Percentiles rank a stretch among this genome's conserved stretches.
phyloP scores from a whole-genome alignment of 306 rosid species.

The Vachellia pachyceras region DNA sequence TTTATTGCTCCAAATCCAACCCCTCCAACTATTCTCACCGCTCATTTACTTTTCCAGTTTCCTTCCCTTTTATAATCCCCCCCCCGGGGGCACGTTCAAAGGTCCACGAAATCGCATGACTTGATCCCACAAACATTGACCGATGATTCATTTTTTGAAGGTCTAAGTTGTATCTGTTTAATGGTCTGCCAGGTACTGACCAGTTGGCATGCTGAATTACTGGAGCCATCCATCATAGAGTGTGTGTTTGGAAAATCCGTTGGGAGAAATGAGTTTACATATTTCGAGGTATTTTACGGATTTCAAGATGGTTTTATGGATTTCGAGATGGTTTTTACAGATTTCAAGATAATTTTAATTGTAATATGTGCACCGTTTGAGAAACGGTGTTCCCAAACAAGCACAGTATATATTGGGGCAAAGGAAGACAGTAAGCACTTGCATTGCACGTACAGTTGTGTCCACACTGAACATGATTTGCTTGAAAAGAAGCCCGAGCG shows the following conservation, averaged over 20 bases:
- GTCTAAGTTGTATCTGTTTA: constrained; percentile 34
- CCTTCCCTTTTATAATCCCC: not conserved
- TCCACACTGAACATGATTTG: not conserved
- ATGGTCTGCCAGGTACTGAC: constrained; percentile 40
- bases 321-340: too few species aligned
- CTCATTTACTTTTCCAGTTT: constrained; percentile 55
- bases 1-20: constrained; percentile 66
- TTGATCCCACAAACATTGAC: too few species aligned
- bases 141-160: constrained; percentile 26
- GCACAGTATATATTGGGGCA: too few species aligned
- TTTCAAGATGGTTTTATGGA: too few species aligned
- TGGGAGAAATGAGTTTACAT: too few species aligned
- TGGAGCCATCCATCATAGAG: constrained; percentile 75
- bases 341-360: too few species aligned
- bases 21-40: constrained; percentile 42
- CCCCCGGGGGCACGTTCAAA: constrained; percentile 26
- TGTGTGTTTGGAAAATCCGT: too few species aligned
- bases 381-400: too few species aligned
- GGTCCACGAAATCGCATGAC: not conserved
- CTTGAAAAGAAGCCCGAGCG: not conserved
- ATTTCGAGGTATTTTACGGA: too few species aligned
- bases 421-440: constrained; percentile 27
- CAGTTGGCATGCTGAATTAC: constrained; percentile 46
- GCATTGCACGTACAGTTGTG: not conserved
- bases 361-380: too few species aligned